Conservation (phyloP, 1,284 basidiomycete genomes). For the Heterobasidion annosum region DNA sequence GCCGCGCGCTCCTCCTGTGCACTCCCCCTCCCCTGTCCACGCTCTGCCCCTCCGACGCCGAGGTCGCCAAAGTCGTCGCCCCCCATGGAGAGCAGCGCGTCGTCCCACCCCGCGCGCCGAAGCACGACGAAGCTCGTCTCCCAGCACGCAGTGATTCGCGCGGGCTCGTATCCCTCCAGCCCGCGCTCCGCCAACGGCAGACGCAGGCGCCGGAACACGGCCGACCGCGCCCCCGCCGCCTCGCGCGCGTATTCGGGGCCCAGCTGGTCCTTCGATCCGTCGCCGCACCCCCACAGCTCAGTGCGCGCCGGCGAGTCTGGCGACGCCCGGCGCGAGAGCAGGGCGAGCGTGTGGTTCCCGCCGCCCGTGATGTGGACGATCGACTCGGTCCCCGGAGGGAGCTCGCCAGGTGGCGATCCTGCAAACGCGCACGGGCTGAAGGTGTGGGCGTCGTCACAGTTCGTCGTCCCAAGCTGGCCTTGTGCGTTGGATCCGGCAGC, state of each 20-base stretch:
- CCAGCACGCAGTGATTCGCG: conserved; percentile 62
- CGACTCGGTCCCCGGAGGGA: conserved; percentile 14
- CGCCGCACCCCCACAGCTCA: conserved; percentile 64
- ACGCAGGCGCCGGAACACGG: conserved; percentile 38
- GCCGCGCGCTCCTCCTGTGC: conserved; percentile 4
- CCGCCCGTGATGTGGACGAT: conserved; percentile 45
- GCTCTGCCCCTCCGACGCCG: conserved; percentile 33
- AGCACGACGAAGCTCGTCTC: conserved; percentile 73
- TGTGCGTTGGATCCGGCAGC: conserved; percentile 73
- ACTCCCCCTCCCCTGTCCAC: no score
- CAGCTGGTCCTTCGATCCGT: conserved; percentile 54
- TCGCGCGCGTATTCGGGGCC: conserved; percentile 24
- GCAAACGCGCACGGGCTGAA: conserved; percentile 42
- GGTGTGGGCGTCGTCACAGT: conserved; percentile 45
- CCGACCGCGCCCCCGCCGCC: conserved; percentile 9
- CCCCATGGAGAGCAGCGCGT: conserved; percentile 74
- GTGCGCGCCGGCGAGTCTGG: conserved; percentile 1
- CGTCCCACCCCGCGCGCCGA: conserved; percentile 28
- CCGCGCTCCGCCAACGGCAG: conserved; percentile 24
- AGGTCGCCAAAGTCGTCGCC: conserved; percentile 78
- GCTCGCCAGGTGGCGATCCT: conserved; percentile 9
- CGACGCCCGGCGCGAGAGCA: conserved; percentile 25
- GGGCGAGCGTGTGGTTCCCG: conserved; percentile 57
- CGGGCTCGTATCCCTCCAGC: conserved; percentile 26
- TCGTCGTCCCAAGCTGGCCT: conserved; percentile 62